Conservation (phyloP, 805 yeast species). For the Metschnikowia vanudenii region DNA sequence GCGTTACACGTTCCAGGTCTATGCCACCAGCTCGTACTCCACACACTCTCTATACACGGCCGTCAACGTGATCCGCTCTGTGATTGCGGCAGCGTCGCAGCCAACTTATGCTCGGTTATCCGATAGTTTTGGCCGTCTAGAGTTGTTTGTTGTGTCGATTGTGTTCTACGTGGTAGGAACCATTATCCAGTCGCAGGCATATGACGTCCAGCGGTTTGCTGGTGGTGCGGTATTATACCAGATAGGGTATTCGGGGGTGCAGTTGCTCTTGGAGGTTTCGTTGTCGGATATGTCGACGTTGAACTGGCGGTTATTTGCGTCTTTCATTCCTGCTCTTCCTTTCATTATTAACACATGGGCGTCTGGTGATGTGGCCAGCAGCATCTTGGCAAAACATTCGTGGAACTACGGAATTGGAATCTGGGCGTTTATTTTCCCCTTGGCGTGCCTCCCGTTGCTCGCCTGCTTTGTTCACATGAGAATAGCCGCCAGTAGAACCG, state of each 20-base stretch:
- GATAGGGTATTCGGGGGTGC: slow-evolving; percentile 60
- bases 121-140: slow-evolving; percentile 66
- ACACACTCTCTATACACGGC: slow-evolving; percentile 58
- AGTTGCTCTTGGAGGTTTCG: slow-evolving; percentile 54
- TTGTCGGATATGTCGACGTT: slow-evolving; percentile 66
- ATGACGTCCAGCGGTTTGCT: slow-evolving; percentile 54
- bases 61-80: slow-evolving; percentile 55
- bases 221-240: slow-evolving; percentile 57
- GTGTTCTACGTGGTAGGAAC: slow-evolving; percentile 63
- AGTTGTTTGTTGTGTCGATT: slow-evolving; percentile 47
- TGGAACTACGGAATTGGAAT: slow-evolving; percentile 69
- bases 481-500: slow-evolving; percentile 48
- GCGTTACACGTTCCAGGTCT: slow-evolving; percentile 48
- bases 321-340: slow-evolving; percentile 68
- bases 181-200: slow-evolving; percentile 59
- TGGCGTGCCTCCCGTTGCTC: slow-evolving; percentile 59
- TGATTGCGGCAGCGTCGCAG: slow-evolving; percentile 66
- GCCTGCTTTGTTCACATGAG: slow-evolving; percentile 55
- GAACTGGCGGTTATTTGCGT: slow-evolving; percentile 67
- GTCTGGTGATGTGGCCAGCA: slow-evolving; percentile 53
- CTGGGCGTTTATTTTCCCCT: slow-evolving; percentile 77
- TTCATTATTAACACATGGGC: slow-evolving; percentile 79
- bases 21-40: slow-evolving; percentile 55
- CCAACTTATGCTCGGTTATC: slow-evolving; percentile 62
- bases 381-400: slow-evolving; percentile 49